Conservation (phyloP, 2,329 filamentous ascomycete species). For the Phialophora verrucosa region DNA sequence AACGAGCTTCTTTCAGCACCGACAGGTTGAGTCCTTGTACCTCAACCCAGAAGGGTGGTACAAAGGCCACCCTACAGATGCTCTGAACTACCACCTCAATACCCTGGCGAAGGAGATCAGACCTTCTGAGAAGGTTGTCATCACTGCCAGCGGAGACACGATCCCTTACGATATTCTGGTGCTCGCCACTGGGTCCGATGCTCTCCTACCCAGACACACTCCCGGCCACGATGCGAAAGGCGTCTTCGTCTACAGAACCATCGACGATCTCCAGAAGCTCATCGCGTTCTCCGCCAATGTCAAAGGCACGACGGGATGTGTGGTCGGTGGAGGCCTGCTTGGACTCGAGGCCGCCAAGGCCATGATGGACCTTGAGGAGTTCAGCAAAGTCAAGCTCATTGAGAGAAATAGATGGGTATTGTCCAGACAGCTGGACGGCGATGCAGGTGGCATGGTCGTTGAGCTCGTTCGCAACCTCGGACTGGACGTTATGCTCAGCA, state of each 20-base stretch:
- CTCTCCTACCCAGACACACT: slow-evolving; percentile 72
- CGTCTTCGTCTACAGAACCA: slow-evolving; percentile 87
- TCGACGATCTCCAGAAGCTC: slow-evolving; percentile 77
- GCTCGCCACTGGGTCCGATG: slow-evolving; percentile 84
- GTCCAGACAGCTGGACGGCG: slow-evolving; percentile 78
- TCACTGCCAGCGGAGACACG: slow-evolving; percentile 70
- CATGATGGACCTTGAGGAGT: slow-evolving; percentile 83
- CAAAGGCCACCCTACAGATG: slow-evolving; percentile 66
- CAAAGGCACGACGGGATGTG: slow-evolving; percentile 72
- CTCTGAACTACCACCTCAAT: slow-evolving; percentile 76
- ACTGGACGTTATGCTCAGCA: slow-evolving; percentile 78
- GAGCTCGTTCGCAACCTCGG: slow-evolving; percentile 80
- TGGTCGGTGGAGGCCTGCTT: slow-evolving; percentile 83
- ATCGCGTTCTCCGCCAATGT: slow-evolving; percentile 73
- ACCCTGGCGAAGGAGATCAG: slow-evolving; percentile 73
- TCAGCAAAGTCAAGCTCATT: slow-evolving; percentile 74
- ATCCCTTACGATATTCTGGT: slow-evolving; percentile 81
- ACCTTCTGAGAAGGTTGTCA: slow-evolving; percentile 67
- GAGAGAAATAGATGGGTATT: slow-evolving; percentile 85
- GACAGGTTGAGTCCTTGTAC: slow-evolving; percentile 84
- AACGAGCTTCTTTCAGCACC: slow-evolving; percentile 86
- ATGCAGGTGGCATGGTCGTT: slow-evolving; percentile 80
- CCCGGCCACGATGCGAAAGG: slow-evolving; percentile 80
- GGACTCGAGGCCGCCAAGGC: slow-evolving; percentile 90
- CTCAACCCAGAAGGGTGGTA: slow-evolving; percentile 87